A percentile compares a stretch with the other conserved stretches of the same genome.
These are phyloP conservation scores for Russula earlei DNA, from an alignment of 768 basidiomycete genomes.

Conservation along the genomic window DNA sequence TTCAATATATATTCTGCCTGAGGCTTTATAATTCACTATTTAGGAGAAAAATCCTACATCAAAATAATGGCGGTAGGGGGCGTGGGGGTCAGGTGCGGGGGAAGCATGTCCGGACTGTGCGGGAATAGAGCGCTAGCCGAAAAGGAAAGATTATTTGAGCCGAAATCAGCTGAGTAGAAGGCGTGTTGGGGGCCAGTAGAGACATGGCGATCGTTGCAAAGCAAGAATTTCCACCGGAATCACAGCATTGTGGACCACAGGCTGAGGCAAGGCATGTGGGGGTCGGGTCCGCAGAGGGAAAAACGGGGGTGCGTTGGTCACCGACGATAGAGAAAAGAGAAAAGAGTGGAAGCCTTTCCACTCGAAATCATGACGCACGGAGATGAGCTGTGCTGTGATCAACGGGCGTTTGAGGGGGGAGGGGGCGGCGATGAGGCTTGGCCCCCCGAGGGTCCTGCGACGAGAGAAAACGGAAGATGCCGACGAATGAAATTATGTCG, in stretches of 20 bases:
- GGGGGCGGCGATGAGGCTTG: not conserved
- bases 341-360: not conserved
- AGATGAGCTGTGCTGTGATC: not conserved
- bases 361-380: not conserved
- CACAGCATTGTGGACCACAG: not conserved
- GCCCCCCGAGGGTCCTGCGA: not conserved
- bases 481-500: slow-evolving; percentile 5
- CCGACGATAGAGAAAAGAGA: not conserved
- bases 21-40: slow-evolving; percentile 7
- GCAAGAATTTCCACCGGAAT: slow-evolving; percentile 1
- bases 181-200: slow-evolving; percentile 1
- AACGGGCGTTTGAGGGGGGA: slow-evolving; percentile 4
- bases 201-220: not conserved
- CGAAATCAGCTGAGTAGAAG: slow-evolving; percentile 9
- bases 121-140: slow-evolving; percentile 15
- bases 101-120: slow-evolving; percentile 14
- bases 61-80: slow-evolving; percentile 12
- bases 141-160: slow-evolving; percentile 12
- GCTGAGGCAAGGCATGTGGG: not conserved
- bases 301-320: too few species aligned
- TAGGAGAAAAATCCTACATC: slow-evolving; percentile 11
- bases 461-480: slow-evolving; percentile 8
- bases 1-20: not conserved
- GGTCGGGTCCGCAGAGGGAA: not conserved
- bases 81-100: slow-evolving; percentile 17